A percentile compares a stretch with the other conserved stretches of the same genome.
phyloP scores from a whole-genome alignment of 345 rosid species.

The Physaria fendleri region DNA sequence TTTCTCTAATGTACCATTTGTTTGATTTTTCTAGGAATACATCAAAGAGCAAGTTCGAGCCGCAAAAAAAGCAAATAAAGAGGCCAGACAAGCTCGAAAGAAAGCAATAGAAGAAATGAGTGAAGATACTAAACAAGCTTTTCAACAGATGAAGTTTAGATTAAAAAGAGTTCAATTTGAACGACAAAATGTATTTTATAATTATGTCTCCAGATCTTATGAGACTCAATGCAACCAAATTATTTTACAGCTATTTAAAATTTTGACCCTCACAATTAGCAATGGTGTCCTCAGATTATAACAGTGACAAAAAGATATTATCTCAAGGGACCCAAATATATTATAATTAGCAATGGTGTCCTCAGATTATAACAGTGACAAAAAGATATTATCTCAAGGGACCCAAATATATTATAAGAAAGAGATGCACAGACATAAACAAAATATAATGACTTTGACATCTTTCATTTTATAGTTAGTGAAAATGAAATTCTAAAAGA shows the following conservation, averaged over 20 bases:
- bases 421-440: background rate
- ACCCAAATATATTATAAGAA: background rate
- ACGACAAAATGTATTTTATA: background rate
- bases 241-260: background rate
- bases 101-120: too few relatives aligned
- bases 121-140: too few relatives aligned
- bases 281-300: background rate
- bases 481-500: slow-evolving; percentile 25
- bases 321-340: slow-evolving; percentile 15
- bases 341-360: background rate
- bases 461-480: slow-evolving; percentile 10
- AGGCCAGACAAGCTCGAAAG: too few relatives aligned
- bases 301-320: slow-evolving; percentile 20
- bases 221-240: slow-evolving; percentile 7
- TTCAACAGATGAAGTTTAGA: too few relatives aligned
- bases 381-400: slow-evolving; percentile 20
- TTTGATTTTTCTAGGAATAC: slow-evolving; percentile 49
- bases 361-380: slow-evolving; percentile 10
- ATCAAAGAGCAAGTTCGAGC: too few relatives aligned
- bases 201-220: slow-evolving; percentile 7
- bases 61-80: too few relatives aligned
- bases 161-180: background rate
- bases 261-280: background rate
- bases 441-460: slow-evolving; percentile 19
- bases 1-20: background rate